Percentiles rank a stretch among this genome's conserved stretches.
These are phyloP conservation scores for Pittosporum tobira DNA, from an alignment of 129 eudicot genomes.

Conservation along the genomic window DNA sequence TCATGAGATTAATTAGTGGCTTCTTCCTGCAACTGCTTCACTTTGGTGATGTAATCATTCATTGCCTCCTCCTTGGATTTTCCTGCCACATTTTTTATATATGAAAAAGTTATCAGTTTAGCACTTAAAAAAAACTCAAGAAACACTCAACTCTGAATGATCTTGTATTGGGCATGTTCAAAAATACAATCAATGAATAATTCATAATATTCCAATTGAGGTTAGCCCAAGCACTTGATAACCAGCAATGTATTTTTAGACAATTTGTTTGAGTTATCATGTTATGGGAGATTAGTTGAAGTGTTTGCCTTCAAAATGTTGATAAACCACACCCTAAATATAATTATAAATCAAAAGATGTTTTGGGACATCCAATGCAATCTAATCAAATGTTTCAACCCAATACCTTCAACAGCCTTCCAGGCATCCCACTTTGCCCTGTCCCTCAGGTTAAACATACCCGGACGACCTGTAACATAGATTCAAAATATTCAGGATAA, in stretches of 20 bases:
- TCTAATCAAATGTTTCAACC: neutral
- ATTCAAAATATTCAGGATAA: neutral
- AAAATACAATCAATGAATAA: no score
- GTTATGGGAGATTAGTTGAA: no score
- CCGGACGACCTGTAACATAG: conserved; percentile 71
- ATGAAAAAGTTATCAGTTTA: neutral
- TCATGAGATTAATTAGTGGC: conserved; percentile 27
- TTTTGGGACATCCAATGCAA: no score
- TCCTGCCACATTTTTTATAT: conserved; percentile 34
- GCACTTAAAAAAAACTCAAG: neutral
- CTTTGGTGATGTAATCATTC: conserved; percentile 94
- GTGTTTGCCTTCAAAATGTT: no score
- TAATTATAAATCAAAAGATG: no score
- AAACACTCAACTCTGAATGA: no score
- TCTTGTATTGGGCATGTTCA: no score
- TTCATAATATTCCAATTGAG: no score
- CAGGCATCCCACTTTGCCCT: conserved; percentile 99
- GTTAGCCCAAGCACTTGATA: no score
- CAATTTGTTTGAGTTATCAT: no score
- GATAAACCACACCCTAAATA: no score
- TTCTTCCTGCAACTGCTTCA: conserved; percentile 78
- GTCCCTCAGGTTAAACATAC: conserved; percentile 74
- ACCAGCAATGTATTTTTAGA: no score
- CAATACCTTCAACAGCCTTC: conserved; percentile 86
- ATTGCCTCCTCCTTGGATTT: conserved; percentile 79